Base-by-base conservation (phyloP, 2,329 filamentous ascomycete species). In the Aspergillus tamarii region DNA sequence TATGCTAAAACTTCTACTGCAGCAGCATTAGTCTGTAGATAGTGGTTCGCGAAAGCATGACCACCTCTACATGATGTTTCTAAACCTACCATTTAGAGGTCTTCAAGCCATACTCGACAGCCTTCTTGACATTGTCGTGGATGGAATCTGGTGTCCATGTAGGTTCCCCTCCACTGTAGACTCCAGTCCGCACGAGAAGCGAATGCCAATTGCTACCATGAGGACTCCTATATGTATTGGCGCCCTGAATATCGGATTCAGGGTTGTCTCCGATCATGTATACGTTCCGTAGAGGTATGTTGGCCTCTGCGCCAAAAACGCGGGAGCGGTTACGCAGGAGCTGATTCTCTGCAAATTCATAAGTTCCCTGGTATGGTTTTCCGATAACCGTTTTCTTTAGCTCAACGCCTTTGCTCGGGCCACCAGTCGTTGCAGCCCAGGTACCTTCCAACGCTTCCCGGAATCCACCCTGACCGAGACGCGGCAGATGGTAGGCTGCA, bases 191-290 rank as follows among this genome's bases (percentile, higher is more conserved):
- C 32, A 96, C 91, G 63, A 97, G 80, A 21, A 96, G 85, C 50
- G 90, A 91, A 46, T 84, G 81, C 93, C 94, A 97, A 63, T 88
- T 82, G n/a, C 88, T 91, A 10, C 89, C 89, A 62, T 85, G 79
- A 4, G 84, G 81, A 66, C 90, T 91, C 52, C 81, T 73, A 73
- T 91, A 97, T 53, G 86, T 84, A 74, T 96, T 96, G 23, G 92
- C 94, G 7, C 95, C 95, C 6, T 87, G 83, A 68, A 99, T 97
- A 76, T 99, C 95, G 70, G 91, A 95, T 74, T 92, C 92, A 6
- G 91, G 91, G 72, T 94, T 94, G 73, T 94, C 91, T 7, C 95
- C 95, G 48, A 98, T 87, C 94, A 98, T 98, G 79, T 96, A 98
- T 12, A 98, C 93, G 50, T 85, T 86, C 71, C 84, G 83, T 61